Percentiles rank a stretch among this genome's conserved stretches.
Conservation (phyloP, 345 rosid species). For the Raphanus sativus region DNA sequence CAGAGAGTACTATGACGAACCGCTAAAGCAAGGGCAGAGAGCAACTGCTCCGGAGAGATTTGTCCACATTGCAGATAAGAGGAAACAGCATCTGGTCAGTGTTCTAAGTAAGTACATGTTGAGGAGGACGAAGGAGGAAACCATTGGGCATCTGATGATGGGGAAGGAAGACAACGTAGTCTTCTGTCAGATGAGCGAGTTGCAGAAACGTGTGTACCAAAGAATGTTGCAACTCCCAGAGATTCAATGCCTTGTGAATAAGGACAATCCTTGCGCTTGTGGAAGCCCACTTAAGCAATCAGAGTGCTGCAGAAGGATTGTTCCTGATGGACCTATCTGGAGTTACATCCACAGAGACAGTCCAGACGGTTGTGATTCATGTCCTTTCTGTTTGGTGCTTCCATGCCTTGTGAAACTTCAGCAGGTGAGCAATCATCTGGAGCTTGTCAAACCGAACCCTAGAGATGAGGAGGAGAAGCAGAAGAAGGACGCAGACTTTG, state of each 20-base stretch:
- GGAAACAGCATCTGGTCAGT: constrained; percentile 69
- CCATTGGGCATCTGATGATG: constrained; percentile 95
- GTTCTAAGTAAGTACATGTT: constrained; percentile 79
- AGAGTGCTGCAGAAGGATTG: constrained; percentile 86
- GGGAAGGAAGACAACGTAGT: constrained; percentile 98
- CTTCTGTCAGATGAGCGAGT: constrained; percentile 88
- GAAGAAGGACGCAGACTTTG: constrained; percentile 86
- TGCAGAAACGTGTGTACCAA: constrained; percentile 75
- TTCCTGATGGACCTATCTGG: constrained; percentile 90
- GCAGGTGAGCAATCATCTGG: constrained; percentile 94
- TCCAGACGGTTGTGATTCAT: constrained; percentile 92
- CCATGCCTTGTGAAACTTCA: constrained; percentile 69
- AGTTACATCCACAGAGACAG: constrained; percentile 76
- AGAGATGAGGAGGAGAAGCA: constrained; percentile 86
- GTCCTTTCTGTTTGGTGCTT: constrained; percentile 95
- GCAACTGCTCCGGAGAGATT: constrained; percentile 77
- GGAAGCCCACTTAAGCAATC: constrained; percentile 90
- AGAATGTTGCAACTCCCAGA: constrained; percentile 89
- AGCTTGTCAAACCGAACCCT: constrained; percentile 93
- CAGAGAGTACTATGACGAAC: constrained; percentile 80
- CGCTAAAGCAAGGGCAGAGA: constrained; percentile 89
- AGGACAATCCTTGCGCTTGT: constrained; percentile 80
- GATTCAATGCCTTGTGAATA: constrained; percentile 81
- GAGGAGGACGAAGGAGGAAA: constrained; percentile 95
- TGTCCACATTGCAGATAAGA: constrained; percentile 69